Conservation (phyloP, 495 filamentous ascomycete species). For the Thermochaetoides thermophila region DNA sequence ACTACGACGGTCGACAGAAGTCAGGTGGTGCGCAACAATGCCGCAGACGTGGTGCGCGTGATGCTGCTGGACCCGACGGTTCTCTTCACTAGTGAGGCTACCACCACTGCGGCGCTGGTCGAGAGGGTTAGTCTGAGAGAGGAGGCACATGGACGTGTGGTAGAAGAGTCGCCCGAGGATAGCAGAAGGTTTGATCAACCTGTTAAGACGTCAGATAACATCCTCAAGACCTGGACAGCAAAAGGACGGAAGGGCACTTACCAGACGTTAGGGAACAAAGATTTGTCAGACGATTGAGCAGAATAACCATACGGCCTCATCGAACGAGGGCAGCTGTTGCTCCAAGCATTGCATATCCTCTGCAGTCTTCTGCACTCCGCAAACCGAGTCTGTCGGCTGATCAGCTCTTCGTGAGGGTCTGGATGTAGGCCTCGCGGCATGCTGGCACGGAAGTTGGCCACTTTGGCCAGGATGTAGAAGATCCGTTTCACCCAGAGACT, state of each 20-base stretch:
- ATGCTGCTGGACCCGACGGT: constrained; percentile 49
- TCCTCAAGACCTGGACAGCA: not conserved
- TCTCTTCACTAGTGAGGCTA: constrained; percentile 36
- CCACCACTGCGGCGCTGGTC: constrained; percentile 16
- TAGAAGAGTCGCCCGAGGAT: constrained; percentile 82
- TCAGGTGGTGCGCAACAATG: constrained; percentile 58
- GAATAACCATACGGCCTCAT: constrained; percentile 79
- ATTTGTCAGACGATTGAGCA: constrained; percentile 49
- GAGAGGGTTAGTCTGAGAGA: constrained; percentile 67
- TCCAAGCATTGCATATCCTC: constrained; percentile 67
- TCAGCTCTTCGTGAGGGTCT: constrained; percentile 44
- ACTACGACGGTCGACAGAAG: no score
- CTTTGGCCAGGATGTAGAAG: constrained; percentile 78
- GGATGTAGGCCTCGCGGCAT: constrained; percentile 45
- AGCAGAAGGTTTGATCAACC: constrained; percentile 69
- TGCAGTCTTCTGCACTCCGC: constrained; percentile 68
- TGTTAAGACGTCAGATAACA: constrained; percentile 18
- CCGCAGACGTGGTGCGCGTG: constrained; percentile 78
- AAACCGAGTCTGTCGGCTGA: constrained; percentile 46
- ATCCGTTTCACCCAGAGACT: constrained; percentile 88
- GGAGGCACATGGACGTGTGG: constrained; percentile 65
- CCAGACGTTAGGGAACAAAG: constrained; percentile 80
- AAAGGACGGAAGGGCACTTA: constrained; percentile 22
- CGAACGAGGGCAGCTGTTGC: constrained; percentile 55
- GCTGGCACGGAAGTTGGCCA: constrained; percentile 65